Evolutionary conservation across 2,329 filamentous ascomycete genomes (phyloP).

Genomic region (Sporothrix humicola): DNA sequence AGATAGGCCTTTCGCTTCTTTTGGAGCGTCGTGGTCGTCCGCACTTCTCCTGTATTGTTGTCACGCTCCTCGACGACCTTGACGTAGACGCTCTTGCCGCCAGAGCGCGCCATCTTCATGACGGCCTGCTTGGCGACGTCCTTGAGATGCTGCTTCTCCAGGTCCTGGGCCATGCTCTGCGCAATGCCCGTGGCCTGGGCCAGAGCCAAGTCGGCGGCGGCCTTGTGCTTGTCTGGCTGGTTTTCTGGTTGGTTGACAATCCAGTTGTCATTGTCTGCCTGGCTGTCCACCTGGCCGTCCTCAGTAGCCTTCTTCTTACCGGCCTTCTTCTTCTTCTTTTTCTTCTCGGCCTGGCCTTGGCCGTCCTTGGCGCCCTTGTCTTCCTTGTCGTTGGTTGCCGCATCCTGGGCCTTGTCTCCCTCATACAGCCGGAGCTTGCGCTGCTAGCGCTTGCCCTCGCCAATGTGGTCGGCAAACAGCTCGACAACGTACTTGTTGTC

Average conservation of each 20-base stretch:
- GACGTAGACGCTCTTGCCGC: not conserved
- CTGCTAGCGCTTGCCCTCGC: not conserved
- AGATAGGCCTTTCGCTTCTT: not conserved
- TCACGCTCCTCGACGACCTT: not conserved
- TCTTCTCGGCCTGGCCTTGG: not conserved
- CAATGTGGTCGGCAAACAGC: slow-evolving; percentile 12
- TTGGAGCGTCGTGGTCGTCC: too few species aligned
- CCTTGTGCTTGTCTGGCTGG: too few species aligned
- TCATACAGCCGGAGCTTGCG: slow-evolving; percentile 16
- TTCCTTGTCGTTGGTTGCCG: too few species aligned
- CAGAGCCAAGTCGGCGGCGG: too few species aligned
- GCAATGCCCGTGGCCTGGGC: too few species aligned
- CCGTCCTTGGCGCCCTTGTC: not conserved
- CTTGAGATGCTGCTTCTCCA: too few species aligned
- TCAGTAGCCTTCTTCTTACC: not conserved
- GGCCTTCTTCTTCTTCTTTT: not conserved
- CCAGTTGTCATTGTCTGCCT: not conserved
- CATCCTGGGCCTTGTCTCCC: not conserved
- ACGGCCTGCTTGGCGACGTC: too few species aligned
- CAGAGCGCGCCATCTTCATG: too few species aligned
- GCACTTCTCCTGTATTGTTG: too few species aligned
- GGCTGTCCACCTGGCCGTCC: not conserved
- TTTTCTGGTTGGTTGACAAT: too few species aligned
- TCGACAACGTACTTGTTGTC: slow-evolving; percentile 27
- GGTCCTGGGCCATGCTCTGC: too few species aligned